Conservation (phyloP, 2,329 filamentous ascomycete species). For the Talaromyces sp. region DNA sequence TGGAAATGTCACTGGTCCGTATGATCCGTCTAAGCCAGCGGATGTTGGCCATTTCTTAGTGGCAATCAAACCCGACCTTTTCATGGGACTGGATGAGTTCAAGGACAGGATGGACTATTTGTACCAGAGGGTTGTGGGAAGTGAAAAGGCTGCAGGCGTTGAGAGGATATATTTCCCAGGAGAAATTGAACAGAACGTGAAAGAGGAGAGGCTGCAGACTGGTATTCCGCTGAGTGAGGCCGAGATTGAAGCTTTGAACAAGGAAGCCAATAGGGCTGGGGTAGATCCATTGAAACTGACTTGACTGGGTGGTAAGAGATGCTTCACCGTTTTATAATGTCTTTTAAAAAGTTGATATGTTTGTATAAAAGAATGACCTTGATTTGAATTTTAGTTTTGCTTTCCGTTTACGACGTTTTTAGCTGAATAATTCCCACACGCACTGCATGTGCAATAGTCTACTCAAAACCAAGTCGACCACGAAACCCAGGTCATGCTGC, state of each 20-base stretch:
- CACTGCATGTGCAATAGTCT: neutral
- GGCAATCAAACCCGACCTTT: constrained; percentile 67
- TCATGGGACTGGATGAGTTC: constrained; percentile 66
- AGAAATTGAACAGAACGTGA: constrained; percentile 50
- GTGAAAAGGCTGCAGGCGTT: constrained; percentile 49
- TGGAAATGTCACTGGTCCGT: constrained; percentile 69
- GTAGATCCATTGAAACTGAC: constrained; percentile 11
- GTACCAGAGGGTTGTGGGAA: constrained; percentile 49
- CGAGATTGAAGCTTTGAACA: constrained; percentile 47
- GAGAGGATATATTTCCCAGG: constrained; percentile 55
- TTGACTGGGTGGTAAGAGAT: neutral
- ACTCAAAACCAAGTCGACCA: neutral
- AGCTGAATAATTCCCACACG: neutral
- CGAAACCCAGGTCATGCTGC: neutral
- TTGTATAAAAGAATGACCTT: neutral
- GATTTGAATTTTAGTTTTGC: neutral
- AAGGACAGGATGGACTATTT: constrained; percentile 55
- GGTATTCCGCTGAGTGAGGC: constrained; percentile 47
- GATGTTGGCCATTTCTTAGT: constrained; percentile 72
- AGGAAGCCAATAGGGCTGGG: constrained; percentile 44
- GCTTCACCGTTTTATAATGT: neutral
- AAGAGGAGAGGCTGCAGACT: constrained; percentile 34
- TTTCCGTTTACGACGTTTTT: neutral
- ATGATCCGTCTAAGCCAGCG: constrained; percentile 62
- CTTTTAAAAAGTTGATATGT: neutral